These are phyloP conservation scores for Ceratobasidium sp. DNA, from an alignment of 1,284 basidiomycete species.

Conservation along the genomic window DNA sequence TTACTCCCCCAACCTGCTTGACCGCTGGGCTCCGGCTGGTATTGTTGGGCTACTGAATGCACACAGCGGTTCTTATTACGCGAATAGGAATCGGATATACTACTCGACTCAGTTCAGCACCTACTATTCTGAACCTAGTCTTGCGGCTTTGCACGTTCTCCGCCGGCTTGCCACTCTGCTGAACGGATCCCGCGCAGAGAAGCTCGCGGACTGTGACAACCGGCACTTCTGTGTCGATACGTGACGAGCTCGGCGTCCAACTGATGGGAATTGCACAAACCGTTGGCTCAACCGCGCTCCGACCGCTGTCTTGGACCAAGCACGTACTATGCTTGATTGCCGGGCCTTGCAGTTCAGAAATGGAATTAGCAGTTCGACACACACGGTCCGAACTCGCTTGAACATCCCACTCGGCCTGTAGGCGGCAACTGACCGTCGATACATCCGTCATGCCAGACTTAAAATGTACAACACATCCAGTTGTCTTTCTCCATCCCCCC, in stretches of 20 bases:
- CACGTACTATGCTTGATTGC: conserved; percentile 11
- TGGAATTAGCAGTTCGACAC: conserved; percentile 17
- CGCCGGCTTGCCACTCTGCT: neutral
- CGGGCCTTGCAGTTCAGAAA: conserved; percentile 28
- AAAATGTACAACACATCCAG: conserved; percentile 18
- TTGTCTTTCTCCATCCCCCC: conserved; percentile 37
- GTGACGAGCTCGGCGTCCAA: conserved; percentile 39
- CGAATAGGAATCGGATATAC: neutral
- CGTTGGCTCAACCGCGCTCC: conserved; percentile 39
- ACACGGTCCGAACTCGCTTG: conserved; percentile 41
- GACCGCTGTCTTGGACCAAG: conserved; percentile 24
- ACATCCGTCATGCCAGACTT: conserved; percentile 6
- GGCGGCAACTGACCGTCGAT: conserved; percentile 5
- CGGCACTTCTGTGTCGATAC: conserved; percentile 4
- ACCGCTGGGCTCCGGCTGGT: neutral
- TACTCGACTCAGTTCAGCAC: conserved; percentile 14
- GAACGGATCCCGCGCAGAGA: conserved; percentile 5
- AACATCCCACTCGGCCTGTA: conserved; percentile 13
- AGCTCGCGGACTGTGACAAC: neutral
- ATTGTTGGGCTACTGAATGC: neutral
- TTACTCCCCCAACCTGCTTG: neutral
- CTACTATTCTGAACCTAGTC: neutral
- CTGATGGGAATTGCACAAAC: conserved; percentile 5
- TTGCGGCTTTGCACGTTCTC: neutral
- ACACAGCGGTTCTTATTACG: neutral